Base-by-base conservation (phyloP, 352 stramenopile genomes). In the Globisporangium parvum region DNA sequence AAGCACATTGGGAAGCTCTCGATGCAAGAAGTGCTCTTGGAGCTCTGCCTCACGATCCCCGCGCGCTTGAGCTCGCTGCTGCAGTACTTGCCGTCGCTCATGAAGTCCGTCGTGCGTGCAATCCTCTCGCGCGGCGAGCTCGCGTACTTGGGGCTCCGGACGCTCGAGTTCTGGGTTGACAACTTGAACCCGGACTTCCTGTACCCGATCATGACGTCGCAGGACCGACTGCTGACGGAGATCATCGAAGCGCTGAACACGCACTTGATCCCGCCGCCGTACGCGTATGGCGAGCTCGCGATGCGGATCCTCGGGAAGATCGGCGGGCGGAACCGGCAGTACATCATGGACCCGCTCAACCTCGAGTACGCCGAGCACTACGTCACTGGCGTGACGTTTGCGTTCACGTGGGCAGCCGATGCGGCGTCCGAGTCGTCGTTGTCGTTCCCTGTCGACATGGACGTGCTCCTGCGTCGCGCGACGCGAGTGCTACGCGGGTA, bases 161-260 rank as follows among this genome's bases (percentile, higher is more conserved):
- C 93, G 23, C 77, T 99, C 2, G 96, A 99, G 73, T 99, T 99
- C 67, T 99, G 96, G 97, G 89, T 99, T 9, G 96, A 99, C 69
- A 99, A 99, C 67, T 70, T 99, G 17, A 98, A 98, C 69, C 90
- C 96, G 6, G 93, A 98, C 56, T 99, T 97, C 63, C 65, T 99
- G 28, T 97, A 97, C 69, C 84, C 87, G 40, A 94, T 97, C 62
- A 95, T 97, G 85, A 93, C 80, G 12, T 94, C 83, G 11, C 85
- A 96, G 53, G 85, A 93, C 20, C 72, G 84, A 6, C 51, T 96
- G 31, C 77, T 98, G 11, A 97, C 91, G 12, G 85, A 98, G 50
- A 90, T 99, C 52, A 98, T 99, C 59, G 83, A 94, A 54, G 88
- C 95, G n/a, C 68, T 99, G 17, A 97, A 97, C 52, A 87, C 78